Evolutionary conservation across 1,284 basidiomycete genomes (phyloP), one percentile per base, ranked within the genome.

Genomic region (Leccinum cinnamomeum): DNA sequence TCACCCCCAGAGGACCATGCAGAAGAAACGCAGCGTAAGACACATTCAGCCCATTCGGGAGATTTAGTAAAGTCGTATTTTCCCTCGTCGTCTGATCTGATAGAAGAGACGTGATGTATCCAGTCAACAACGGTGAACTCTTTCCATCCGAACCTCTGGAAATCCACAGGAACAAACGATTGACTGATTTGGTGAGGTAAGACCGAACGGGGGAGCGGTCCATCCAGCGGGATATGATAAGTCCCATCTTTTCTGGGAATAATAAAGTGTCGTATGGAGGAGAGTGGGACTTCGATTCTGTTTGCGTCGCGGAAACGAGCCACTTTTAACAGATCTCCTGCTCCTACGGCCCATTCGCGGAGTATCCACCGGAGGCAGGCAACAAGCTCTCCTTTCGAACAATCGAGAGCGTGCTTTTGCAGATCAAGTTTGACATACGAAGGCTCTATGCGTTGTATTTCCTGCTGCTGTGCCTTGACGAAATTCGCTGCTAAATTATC

Each of bases 381-480:
- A 20, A 88, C 76, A 79, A 92, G 89, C 76, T 98, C 93, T 28
- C 79, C 76, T 63, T 91, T 56, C 16, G 35, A 25, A n/a, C 11
- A 84, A 0, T 78, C 75, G 25, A 98, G 79, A 0, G 94, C 88
- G 7, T 90, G 81, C 0, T 80, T 74, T 4, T 82, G 80, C 3
- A 99, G 81, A 74, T 96, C 94, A 50, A 80, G 75, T 53, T 97
- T 79, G 8, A 98, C 90, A 72, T 98, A 95, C 30, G 86, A 80
- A 67, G 95, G 90, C 0, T 85, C 84, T 63, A 95, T 88, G 3
- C 87, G 82, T 60, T 82, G 84, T 23, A 98, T 82, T 70, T 28
- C 28, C 28, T 28, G 28, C 25, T 28, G 28, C 28, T 28, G 28
- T 28, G 28, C 28, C 28, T 28, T 28, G 28, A 28, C 28, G 28